phyloP scores from a whole-genome alignment of 768 basidiomycete species.

The Mycena galopus region DNA sequence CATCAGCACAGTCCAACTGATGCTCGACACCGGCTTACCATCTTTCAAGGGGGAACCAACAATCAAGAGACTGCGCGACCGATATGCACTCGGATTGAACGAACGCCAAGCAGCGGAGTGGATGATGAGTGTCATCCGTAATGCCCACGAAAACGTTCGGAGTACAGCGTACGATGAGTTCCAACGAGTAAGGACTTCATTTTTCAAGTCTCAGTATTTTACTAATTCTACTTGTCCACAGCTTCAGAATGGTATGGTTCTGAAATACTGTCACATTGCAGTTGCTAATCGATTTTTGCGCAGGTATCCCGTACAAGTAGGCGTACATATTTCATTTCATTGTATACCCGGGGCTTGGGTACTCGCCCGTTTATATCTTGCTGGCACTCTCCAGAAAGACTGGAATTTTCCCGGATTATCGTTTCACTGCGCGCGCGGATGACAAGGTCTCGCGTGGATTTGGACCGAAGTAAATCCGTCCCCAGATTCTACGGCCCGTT shows the following conservation, averaged over 20 bases:
- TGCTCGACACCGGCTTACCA: conserved; percentile 95
- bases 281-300: background rate
- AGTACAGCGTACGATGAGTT: conserved; percentile 97
- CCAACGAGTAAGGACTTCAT: conserved; percentile 73
- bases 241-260: conserved; percentile 56
- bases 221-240: conserved; percentile 28
- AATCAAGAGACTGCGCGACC: conserved; percentile 86
- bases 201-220: background rate
- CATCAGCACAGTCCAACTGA: conserved; percentile 88
- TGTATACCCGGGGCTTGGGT: too few relatives aligned
- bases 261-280: background rate
- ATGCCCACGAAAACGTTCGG: conserved; percentile 95
- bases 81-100: conserved; percentile 85
- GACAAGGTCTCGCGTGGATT: too few relatives aligned
- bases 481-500: too few relatives aligned
- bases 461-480: too few relatives aligned
- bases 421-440: too few relatives aligned
- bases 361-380: too few relatives aligned
- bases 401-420: too few relatives aligned
- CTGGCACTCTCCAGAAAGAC: too few relatives aligned
- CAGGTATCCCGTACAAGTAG: conserved; percentile 55
- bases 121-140: conserved; percentile 90
- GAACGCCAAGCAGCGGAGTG: conserved; percentile 95
- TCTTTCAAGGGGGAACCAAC: conserved; percentile 98
- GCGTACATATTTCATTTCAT: background rate